Percentiles rank a stretch among this genome's conserved stretches.
phyloP scores from a whole-genome alignment of 2,329 filamentous ascomycete species.

The Chaetoscypha palmicola region DNA sequence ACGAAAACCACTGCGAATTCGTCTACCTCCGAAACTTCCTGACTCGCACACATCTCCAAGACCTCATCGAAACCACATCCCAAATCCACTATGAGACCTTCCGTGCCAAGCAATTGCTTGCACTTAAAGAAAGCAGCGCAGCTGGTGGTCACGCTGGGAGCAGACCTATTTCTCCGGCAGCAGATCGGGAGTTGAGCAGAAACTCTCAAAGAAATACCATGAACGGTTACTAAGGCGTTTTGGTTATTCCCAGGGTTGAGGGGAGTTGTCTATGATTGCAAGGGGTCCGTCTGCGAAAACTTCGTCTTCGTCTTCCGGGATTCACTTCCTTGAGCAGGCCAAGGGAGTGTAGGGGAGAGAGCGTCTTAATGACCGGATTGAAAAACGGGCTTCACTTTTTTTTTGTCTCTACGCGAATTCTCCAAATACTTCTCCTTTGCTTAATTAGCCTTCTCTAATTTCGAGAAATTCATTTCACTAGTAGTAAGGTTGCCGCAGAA shows the following conservation, averaged over 20 bases:
- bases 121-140: constrained; percentile 95
- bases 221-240: constrained; percentile 79
- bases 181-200: constrained; percentile 92
- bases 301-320: constrained; percentile 17
- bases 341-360: constrained; percentile 21
- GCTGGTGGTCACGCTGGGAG: constrained; percentile 61
- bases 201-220: constrained; percentile 96
- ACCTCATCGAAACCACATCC: constrained; percentile 97
- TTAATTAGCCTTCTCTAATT: constrained; percentile 32
- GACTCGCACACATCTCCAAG: constrained; percentile 94
- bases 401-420: constrained; percentile 20
- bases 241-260: constrained; percentile 7
- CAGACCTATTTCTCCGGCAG: constrained; percentile 90
- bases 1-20: constrained; percentile 99
- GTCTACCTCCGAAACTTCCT: constrained; percentile 98
- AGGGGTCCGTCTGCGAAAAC: constrained; percentile 29
- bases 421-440: constrained; percentile 30
- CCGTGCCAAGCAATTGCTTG: constrained; percentile 97
- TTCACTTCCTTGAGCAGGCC: constrained; percentile 27
- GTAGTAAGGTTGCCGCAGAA: constrained; percentile 19
- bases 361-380: constrained; percentile 19
- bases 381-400: constrained; percentile 27
- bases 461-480: constrained; percentile 29
- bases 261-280: constrained; percentile 25
- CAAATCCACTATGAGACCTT: constrained; percentile 99